Percentiles rank a stretch among this genome's conserved stretches.
Evolutionary conservation across 2,329 filamentous ascomycete species (phyloP).

Genomic region (Aureobasidium sp.): DNA sequence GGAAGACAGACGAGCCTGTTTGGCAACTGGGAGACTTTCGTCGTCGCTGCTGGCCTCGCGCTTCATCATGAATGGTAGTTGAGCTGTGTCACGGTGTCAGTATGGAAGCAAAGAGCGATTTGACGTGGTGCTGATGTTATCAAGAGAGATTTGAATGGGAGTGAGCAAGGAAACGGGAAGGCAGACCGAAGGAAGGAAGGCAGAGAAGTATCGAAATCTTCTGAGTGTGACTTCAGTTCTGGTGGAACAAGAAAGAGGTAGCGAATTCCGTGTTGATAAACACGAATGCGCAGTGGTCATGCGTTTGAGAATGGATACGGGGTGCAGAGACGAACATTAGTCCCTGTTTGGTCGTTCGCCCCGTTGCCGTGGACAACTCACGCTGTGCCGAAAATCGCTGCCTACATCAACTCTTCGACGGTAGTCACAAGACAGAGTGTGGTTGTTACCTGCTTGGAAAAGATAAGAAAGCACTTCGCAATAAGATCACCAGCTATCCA

Average conservation of each 20-base stretch:
- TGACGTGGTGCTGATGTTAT: no score
- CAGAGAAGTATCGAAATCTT: neutral
- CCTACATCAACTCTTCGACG: neutral
- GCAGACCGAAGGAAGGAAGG: neutral
- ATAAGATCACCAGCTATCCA: no score
- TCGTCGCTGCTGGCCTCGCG: neutral
- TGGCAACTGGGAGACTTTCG: neutral
- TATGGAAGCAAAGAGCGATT: no score
- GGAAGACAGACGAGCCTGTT: neutral
- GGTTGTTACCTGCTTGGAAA: no score
- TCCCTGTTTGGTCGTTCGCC: neutral
- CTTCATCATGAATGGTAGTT: neutral
- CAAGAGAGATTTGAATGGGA: no score
- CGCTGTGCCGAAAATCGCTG: neutral
- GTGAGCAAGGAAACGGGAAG: no score
- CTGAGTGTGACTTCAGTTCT: neutral
- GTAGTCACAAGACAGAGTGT: no score
- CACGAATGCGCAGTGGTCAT: neutral
- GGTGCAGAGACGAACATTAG: neutral
- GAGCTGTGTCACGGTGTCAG: neutral
- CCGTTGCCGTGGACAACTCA: neutral
- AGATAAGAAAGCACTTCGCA: no score
- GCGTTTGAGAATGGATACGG: neutral
- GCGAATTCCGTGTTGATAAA: neutral
- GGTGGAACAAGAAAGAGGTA: neutral